Base-by-base conservation (phyloP, 2,329 filamentous ascomycete genomes). In the Fusarium sp. region DNA sequence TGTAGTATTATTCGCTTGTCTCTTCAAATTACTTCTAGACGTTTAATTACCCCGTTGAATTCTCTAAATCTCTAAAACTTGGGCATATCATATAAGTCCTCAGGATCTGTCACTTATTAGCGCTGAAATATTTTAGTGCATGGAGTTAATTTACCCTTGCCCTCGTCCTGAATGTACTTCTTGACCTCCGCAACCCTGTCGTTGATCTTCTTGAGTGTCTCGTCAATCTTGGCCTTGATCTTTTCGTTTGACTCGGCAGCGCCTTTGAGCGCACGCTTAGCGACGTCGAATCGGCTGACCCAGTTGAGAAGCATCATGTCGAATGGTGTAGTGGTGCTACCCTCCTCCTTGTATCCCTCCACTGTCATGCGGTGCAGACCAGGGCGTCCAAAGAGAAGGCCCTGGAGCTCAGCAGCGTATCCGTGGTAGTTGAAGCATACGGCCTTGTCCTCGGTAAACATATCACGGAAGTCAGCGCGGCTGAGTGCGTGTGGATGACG, bases 371-470 rank as follows among this genome's bases (percentile, higher is more conserved):
- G 84, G 10, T 88, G 83, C 22, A 88, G 74, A 15, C 82, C 80
- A 0, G 83, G 84, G 2, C 90, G 83, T 1, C 89, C 89, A 75
- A 92, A 92, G 6, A 92, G 79, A 31, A 92, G 77, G 0, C 90
- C 90, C 65, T 88, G 86, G 61, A 92, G 79, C 77, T 92, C 90
- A 3, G 85, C 84, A 9, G 85, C 80, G 73, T 92, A 92, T 16
- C 90, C 90, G 73, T 92, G 91, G 75, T 92, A 92, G 79, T 92
- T 92, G 82, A 92, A 90, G 76, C 89, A 86, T 11, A 92, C 83
- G 0, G 85, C 84, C 30, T 79, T 82, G 70, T 91, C 86, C 0
- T 80, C 63, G 0, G 90, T 91, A 77, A 92, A 92, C 38, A 91
- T 79, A 7, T 85, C 82, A 28, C 84, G 78, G 73, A 91, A 92